Base-by-base conservation (phyloP, 768 basidiomycete species). In the Suillus luteus region DNA sequence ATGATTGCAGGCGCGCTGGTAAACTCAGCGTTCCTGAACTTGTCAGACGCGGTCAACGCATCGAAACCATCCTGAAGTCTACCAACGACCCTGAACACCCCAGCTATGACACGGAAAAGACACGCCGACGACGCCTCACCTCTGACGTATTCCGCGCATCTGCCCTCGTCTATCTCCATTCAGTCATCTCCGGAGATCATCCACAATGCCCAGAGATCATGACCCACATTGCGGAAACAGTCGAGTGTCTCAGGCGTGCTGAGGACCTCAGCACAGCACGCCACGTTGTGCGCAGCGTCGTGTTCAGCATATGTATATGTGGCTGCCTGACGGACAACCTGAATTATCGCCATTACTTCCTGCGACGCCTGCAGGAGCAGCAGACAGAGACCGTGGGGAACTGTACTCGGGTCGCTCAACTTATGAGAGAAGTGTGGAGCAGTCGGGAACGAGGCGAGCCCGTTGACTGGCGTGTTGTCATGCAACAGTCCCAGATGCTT, bases 261-360 rank as follows among this genome's bases (percentile, higher is more conserved):
- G 72, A 68, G 68, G 73, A 76, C 68, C 66, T 67, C 19, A 73
- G 66, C 52, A 76, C 80, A 51, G 77, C 81, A 52, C 81, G 82
- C 49, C 80, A 83, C 14, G 88, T 93, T 37, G 83, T 92, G 62
- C 81, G 92, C 46, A 91, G 88, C 76, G 91, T 91, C 31, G 90
- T 93, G 69, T 93, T 93, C 69, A 84, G 85, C 55, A 86, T 91
- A 64, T 92, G 88, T 70, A 83, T 94, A 59, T 85, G 85, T 65
- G 91, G 91, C 1, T 86, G 83, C 66, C 81, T 93, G 59, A 86
- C 89, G 64, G 85, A 87, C 71, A 77, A 84, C 57, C 63, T 31
- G 5, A 59, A 59, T 0, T 77, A 87, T 62, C 82, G 82, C 59
- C 37, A 64, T 1, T 77, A 80, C 66, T 77, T 93, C 12, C 67